A percentile compares a stretch with the other conserved stretches of the same genome.
phyloP scores from a whole-genome alignment of 257 asterid species.

The Nicotiana tomentosiformis region DNA sequence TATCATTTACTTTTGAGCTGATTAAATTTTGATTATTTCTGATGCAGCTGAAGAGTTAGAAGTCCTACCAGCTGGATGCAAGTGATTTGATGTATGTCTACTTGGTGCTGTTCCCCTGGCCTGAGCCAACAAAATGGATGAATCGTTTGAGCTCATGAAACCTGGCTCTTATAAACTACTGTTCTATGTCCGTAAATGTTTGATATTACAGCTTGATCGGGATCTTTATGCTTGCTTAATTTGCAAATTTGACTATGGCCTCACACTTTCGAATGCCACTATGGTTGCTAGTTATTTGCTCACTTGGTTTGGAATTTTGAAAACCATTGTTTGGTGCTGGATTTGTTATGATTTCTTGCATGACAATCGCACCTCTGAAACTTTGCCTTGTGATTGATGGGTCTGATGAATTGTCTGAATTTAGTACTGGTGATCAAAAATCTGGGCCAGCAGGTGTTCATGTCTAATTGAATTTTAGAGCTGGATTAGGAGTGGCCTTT shows the following conservation, averaged over 20 bases:
- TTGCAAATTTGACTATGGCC: conserved; percentile 34
- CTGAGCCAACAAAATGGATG: conserved; percentile 24
- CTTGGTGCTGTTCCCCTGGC: conserved; percentile 27
- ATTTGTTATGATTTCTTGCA: conserved; percentile 34
- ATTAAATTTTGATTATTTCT: neutral
- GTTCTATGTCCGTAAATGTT: conserved; percentile 50
- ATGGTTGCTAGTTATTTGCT: conserved; percentile 64
- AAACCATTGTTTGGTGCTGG: conserved; percentile 45
- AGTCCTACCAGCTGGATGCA: conserved; percentile 28
- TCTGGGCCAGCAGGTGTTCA: conserved; percentile 27
- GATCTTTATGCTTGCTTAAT: conserved; percentile 43
- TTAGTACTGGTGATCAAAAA: conserved; percentile 20
- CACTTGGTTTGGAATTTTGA: conserved; percentile 34
- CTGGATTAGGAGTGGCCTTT: conserved; percentile 31
- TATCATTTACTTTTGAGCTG: neutral
- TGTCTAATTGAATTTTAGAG: conserved; percentile 29
- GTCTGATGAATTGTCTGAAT: conserved; percentile 30
- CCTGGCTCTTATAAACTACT: conserved; percentile 45
- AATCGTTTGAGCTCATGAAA: conserved; percentile 39
- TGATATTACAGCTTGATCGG: conserved; percentile 34
- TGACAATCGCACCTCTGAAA: conserved; percentile 30
- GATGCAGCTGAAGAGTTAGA: conserved; percentile 37
- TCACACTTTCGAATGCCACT: conserved; percentile 50
- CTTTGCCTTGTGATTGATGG: conserved; percentile 28
- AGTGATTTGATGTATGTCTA: conserved; percentile 17